Conservation (phyloP, 352 stramenopile species). For the Blastocystis hominis region DNA sequence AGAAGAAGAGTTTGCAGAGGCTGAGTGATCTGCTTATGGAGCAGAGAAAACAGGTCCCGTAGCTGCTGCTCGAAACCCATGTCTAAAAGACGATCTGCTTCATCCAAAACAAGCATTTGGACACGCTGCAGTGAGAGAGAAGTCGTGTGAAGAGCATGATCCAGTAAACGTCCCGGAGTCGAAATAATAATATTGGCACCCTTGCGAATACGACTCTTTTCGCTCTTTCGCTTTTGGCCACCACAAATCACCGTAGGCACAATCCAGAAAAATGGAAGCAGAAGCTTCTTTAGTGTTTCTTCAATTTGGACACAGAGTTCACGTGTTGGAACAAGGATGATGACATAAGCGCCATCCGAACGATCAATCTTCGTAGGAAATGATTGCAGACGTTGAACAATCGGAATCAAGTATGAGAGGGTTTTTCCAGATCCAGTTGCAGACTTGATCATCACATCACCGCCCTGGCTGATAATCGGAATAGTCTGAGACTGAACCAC, state of each 20-base stretch:
- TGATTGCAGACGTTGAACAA: constrained; percentile 66
- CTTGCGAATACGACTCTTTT: constrained; percentile 37
- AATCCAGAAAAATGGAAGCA: constrained; percentile 28
- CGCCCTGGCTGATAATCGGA: constrained; percentile 67
- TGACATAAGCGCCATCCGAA: constrained; percentile 60
- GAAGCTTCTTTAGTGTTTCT: constrained; percentile 11
- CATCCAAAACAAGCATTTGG: constrained; percentile 76
- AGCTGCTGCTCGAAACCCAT: constrained; percentile 80
- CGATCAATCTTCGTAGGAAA: constrained; percentile 61
- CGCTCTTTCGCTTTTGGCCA: constrained; percentile 27
- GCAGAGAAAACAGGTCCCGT: constrained; percentile 53
- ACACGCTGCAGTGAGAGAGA: constrained; percentile 57
- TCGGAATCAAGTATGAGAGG: constrained; percentile 76
- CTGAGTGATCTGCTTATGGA: not conserved
- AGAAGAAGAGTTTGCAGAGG: constrained; percentile 66
- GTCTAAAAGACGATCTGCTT: constrained; percentile 87
- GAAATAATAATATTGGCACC: constrained; percentile 33
- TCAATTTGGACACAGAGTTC: constrained; percentile 49
- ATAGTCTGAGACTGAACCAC: constrained; percentile 78
- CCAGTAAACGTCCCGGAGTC: constrained; percentile 79
- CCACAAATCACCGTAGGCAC: constrained; percentile 49
- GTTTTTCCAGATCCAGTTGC: constrained; percentile 81
- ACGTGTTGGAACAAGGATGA: constrained; percentile 84
- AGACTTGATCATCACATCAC: constrained; percentile 79
- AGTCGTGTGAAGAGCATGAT: constrained; percentile 74